Evolutionary conservation across 1,139 yeast species (phyloP).

Genomic region (Suhomyces anneliseae): DNA sequence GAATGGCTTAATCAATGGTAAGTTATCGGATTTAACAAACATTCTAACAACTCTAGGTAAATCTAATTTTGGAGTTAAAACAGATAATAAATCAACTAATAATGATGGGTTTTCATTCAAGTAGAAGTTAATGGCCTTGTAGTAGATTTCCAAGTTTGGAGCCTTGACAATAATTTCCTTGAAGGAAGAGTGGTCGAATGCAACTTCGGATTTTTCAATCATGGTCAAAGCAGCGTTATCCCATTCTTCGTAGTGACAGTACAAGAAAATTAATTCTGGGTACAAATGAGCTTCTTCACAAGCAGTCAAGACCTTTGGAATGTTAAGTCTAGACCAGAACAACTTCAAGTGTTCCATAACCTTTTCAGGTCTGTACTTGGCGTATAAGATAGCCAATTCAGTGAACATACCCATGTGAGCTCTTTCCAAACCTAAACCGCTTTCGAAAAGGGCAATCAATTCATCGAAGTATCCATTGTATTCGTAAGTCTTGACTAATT

Average conservation of each 20-base stretch:
- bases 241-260: constrained; percentile 99
- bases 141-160: constrained; percentile 92
- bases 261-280: constrained; percentile 93
- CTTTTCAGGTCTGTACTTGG: constrained; percentile 86
- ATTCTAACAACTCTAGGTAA: constrained; percentile 93
- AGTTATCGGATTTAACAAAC: constrained; percentile 91
- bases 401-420: constrained; percentile 99
- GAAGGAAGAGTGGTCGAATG: constrained; percentile 91
- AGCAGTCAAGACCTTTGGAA: constrained; percentile 94
- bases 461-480: constrained; percentile 89
- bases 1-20: constrained; percentile 95
- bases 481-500: constrained; percentile 84
- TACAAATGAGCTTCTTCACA: constrained; percentile 93
- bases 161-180: constrained; percentile 94
- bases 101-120: constrained; percentile 89
- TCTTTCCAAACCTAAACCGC: constrained; percentile 93
- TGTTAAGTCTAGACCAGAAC: constrained; percentile 97
- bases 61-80: constrained; percentile 87
- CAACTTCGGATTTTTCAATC: constrained; percentile 92
- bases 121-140: constrained; percentile 95
- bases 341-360: constrained; percentile 95
- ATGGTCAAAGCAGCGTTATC: constrained; percentile 98
- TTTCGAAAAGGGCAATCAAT: constrained; percentile 87
- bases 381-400: constrained; percentile 85
- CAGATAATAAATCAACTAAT: constrained; percentile 82